Evolutionary conservation across 2,329 filamentous ascomycete genomes (phyloP).

Genomic region (Teratosphaeria viscida): DNA sequence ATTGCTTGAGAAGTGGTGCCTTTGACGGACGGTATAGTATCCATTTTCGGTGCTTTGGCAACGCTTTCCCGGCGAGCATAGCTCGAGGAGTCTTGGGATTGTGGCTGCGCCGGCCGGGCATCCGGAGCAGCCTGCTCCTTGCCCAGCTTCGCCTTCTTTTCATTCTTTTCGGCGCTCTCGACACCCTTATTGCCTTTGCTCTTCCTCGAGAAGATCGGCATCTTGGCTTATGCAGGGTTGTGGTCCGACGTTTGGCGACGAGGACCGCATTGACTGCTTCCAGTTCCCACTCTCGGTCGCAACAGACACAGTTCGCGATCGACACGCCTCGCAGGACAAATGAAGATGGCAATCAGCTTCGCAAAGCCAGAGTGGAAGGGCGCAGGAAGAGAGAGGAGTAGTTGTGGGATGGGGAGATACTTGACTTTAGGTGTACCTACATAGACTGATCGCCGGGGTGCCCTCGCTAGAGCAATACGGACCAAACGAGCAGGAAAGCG

Average conservation of each 20-base stretch:
- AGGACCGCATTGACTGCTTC: neutral
- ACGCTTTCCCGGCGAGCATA: neutral
- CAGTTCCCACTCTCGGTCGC: neutral
- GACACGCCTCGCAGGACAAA: neutral
- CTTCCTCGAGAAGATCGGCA: conserved; percentile 3
- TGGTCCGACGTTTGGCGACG: neutral
- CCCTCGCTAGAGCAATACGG: neutral
- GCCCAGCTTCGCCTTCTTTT: neutral
- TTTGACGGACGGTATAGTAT: too few relatives aligned
- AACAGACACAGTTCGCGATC: neutral
- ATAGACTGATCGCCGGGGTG: neutral
- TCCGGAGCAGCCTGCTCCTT: neutral
- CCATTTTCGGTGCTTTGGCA: neutral
- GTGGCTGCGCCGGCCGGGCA: neutral
- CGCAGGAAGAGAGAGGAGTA: neutral
- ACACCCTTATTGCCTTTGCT: neutral
- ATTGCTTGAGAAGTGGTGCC: too few relatives aligned
- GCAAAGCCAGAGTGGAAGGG: neutral
- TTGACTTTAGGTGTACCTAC: neutral
- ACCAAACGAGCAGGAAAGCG: neutral
- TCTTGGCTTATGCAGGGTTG: neutral
- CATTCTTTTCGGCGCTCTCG: neutral
- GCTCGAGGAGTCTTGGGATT: neutral
- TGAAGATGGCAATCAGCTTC: neutral
- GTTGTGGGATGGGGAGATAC: neutral